A percentile compares a stretch with the other conserved stretches of the same genome.
phyloP scores from a whole-genome alignment of 768 basidiomycete genomes.

The Pilatotrama ljubarskyi region DNA sequence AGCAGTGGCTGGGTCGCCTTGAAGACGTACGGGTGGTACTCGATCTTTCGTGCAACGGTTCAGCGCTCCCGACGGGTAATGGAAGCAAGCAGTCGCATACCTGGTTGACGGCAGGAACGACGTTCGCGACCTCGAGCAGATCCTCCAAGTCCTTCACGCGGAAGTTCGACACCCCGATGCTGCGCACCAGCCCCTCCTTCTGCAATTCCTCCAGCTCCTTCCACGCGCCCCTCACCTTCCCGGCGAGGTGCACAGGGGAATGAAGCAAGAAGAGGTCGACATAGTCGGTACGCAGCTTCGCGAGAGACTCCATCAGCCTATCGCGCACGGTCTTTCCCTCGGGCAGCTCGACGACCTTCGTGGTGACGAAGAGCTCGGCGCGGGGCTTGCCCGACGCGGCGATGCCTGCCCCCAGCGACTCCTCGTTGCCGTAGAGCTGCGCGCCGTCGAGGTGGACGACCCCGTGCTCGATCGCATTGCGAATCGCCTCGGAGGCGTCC shows the following conservation, averaged over 20 bases:
- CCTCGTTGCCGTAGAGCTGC: slow-evolving; percentile 36
- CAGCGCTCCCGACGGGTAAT: background rate
- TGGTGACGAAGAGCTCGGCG: slow-evolving; percentile 41
- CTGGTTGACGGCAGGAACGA: slow-evolving; percentile 52
- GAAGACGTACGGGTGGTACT: slow-evolving; percentile 55
- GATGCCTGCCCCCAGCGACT: slow-evolving; percentile 32
- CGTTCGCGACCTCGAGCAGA: slow-evolving; percentile 42
- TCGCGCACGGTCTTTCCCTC: slow-evolving; percentile 33
- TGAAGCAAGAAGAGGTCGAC: slow-evolving; percentile 46
- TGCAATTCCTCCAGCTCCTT: slow-evolving; percentile 39
- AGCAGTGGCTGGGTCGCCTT: slow-evolving; percentile 41
- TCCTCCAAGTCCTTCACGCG: slow-evolving; percentile 40
- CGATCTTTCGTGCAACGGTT: slow-evolving; percentile 29
- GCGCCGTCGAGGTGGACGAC: slow-evolving; percentile 38
- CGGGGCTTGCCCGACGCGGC: slow-evolving; percentile 31
- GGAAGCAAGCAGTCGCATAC: slow-evolving; percentile 21
- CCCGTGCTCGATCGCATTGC: slow-evolving; percentile 31
- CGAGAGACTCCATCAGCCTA: slow-evolving; percentile 37
- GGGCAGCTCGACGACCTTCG: slow-evolving; percentile 32
- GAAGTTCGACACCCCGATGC: slow-evolving; percentile 53
- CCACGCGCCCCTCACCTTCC: slow-evolving; percentile 36
- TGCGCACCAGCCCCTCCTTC: slow-evolving; percentile 35
- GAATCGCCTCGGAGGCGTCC: slow-evolving; percentile 26
- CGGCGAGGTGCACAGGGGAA: slow-evolving; percentile 22
- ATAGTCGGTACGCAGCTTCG: slow-evolving; percentile 36